Evolutionary conservation across 345 rosid species (phyloP), one percentile per base, ranked within the genome.

Genomic region (Corchorus olitorius): DNA sequence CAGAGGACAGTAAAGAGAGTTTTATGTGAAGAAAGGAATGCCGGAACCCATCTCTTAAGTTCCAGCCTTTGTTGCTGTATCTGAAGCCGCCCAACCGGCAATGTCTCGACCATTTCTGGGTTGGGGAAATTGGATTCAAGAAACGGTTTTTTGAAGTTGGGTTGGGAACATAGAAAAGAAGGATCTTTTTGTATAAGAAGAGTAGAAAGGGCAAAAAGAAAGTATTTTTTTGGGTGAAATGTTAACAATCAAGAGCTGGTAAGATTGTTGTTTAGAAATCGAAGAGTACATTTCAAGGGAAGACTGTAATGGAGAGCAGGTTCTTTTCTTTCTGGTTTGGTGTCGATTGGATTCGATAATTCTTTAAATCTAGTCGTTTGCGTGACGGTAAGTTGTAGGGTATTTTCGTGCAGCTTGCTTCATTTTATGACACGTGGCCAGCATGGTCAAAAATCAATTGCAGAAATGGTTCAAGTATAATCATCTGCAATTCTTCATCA

Each of bases 1-100:
- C 99, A 94, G 9, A 94, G 85, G 17, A 88, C 82, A 14, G 89
- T 76, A 88, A 96, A 89, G 67, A 96, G 90, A 55, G 93, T 88
- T 70, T 87, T 92, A 89, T 90, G 90, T 1, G 97, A 93, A 41
- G 94, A 87, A 53, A 88, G 73, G 34, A 92, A 79, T 0, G 93
- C 81, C 39, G 91, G 81, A 17, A 83, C 81, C 72, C 89, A 88
- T 62, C 96, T 90, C 84, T 79, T 82, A n/a, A 86, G 70, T 58
- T 92, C 92, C 62, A 79, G 79, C 71, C 91, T 82, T 14, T 83
- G 87, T 75, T 83, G 85, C 58, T 83, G 83, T 65, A 82, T 82
- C 49, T 81, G 86, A 71, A 89, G 84, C 60, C 98, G 91, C 63
- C 86, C 79, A 2, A 78, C 76, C 4, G 85, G 84, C 22, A 75